Conservation (phyloP, 1,284 basidiomycete species). For the Tetrapyrgos nigripes region DNA sequence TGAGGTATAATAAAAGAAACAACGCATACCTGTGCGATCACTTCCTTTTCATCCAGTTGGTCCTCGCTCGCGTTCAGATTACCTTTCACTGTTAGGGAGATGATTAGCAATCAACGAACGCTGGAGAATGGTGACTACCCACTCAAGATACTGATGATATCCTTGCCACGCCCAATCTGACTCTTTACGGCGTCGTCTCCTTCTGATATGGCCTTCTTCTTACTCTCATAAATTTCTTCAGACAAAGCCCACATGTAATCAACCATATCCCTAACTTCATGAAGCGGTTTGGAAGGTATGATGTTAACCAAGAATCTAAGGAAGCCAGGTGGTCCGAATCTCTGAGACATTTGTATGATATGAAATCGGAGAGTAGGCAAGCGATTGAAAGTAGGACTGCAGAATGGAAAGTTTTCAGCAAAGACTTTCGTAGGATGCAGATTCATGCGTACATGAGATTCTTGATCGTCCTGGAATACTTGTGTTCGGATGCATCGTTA, state of each 20-base stretch:
- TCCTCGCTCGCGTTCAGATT: constrained; percentile 36
- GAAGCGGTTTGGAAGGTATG: constrained; percentile 41
- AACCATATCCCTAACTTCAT: constrained; percentile 40
- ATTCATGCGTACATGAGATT: constrained; percentile 15
- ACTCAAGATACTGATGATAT: constrained; percentile 55
- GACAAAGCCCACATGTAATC: constrained; percentile 46
- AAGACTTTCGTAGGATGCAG: not conserved
- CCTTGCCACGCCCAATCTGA: constrained; percentile 46
- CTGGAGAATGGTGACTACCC: constrained; percentile 17
- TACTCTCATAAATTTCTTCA: constrained; percentile 43
- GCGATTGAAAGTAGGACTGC: constrained; percentile 2
- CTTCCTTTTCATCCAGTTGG: constrained; percentile 7
- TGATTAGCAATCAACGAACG: not conserved
- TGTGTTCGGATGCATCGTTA: constrained; percentile 18
- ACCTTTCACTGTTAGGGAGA: constrained; percentile 32
- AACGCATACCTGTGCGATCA: constrained; percentile 13
- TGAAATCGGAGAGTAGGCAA: constrained; percentile 26
- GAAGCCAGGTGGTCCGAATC: constrained; percentile 41
- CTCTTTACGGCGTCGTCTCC: constrained; percentile 38
- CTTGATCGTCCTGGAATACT: constrained; percentile 17
- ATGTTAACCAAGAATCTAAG: constrained; percentile 40
- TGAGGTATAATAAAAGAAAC: not conserved
- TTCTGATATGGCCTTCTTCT: constrained; percentile 42
- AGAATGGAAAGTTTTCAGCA: not conserved
- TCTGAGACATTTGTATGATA: constrained; percentile 38